These are phyloP conservation scores for Penicillium parvum DNA, from an alignment of 495 filamentous ascomycete genomes.

Conservation along the genomic window DNA sequence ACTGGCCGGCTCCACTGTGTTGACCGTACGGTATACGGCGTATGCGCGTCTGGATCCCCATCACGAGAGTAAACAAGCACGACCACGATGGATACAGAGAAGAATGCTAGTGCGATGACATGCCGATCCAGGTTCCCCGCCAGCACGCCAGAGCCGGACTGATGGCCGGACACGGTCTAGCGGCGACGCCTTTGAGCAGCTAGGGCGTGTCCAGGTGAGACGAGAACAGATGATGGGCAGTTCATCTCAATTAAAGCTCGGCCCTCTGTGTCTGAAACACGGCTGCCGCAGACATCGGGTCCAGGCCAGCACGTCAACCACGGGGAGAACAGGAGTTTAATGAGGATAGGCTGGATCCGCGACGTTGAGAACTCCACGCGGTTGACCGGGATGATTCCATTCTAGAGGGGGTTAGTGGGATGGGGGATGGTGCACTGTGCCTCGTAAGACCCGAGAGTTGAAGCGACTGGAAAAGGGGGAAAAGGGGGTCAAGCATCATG, in stretches of 20 bases:
- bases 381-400: not conserved
- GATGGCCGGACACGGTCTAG: conserved; percentile 17
- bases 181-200: conserved; percentile 3
- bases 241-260: conserved; percentile 6
- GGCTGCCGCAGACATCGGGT: not conserved
- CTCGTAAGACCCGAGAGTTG: conserved; percentile 4
- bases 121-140: conserved; percentile 2
- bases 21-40: not conserved
- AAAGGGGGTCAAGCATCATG: not conserved
- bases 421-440: conserved; percentile 2
- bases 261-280: not conserved
- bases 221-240: not conserved
- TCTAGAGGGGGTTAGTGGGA: not conserved
- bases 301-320: not conserved
- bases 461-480: conserved; percentile 16
- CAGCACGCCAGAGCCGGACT: conserved; percentile 1
- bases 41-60: conserved; percentile 1
- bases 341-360: conserved; percentile 4
- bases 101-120: not conserved
- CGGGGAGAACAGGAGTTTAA: not conserved
- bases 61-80: too few relatives aligned
- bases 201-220: not conserved
- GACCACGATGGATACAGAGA: too few relatives aligned
- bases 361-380: conserved; percentile 5
- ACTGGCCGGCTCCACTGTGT: too few relatives aligned